Percentiles rank a stretch among this genome's conserved stretches.
phyloP scores from a whole-genome alignment of 345 rosid species.

The Iberis pinnata region DNA sequence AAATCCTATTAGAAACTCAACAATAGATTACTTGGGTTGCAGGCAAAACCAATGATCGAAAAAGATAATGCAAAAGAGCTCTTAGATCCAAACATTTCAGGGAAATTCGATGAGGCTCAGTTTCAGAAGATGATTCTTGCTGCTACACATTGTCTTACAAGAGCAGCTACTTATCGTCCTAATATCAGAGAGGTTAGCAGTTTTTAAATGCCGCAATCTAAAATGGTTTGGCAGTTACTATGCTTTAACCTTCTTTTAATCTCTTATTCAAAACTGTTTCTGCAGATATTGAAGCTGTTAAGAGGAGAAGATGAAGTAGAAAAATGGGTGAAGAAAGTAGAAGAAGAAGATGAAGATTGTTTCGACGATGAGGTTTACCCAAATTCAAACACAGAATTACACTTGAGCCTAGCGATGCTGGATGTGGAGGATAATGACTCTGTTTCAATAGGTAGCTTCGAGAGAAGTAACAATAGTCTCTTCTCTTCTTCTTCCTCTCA shows the following conservation, averaged over 20 bases:
- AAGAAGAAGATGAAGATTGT: slow-evolving; percentile 37
- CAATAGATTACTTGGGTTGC: slow-evolving; percentile 29
- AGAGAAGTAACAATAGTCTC: slow-evolving; percentile 39
- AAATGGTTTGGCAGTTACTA: no score
- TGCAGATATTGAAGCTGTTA: slow-evolving; percentile 59
- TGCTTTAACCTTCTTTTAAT: no score
- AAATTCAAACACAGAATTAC: slow-evolving; percentile 46
- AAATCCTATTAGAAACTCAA: not conserved
- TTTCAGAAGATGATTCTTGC: slow-evolving; percentile 68
- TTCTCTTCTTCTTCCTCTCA: slow-evolving; percentile 39
- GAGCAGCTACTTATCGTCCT: slow-evolving; percentile 74
- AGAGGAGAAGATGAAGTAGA: slow-evolving; percentile 41
- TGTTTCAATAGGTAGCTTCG: slow-evolving; percentile 57
- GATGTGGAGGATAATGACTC: slow-evolving; percentile 55
- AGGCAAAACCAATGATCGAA: slow-evolving; percentile 74
- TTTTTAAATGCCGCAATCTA: not conserved
- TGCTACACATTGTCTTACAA: slow-evolving; percentile 62
- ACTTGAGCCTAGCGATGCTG: slow-evolving; percentile 61
- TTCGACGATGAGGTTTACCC: slow-evolving; percentile 85
- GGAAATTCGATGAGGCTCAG: slow-evolving; percentile 46
- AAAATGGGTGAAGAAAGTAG: slow-evolving; percentile 28
- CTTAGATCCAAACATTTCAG: slow-evolving; percentile 56
- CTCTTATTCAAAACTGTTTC: no score
- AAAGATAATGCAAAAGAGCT: slow-evolving; percentile 45
- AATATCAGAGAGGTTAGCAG: slow-evolving; percentile 53